Evolutionary conservation across 257 asterid species (phyloP), one percentile per base, ranked within the genome.

Genomic region (Solanum pinnatisectum): DNA sequence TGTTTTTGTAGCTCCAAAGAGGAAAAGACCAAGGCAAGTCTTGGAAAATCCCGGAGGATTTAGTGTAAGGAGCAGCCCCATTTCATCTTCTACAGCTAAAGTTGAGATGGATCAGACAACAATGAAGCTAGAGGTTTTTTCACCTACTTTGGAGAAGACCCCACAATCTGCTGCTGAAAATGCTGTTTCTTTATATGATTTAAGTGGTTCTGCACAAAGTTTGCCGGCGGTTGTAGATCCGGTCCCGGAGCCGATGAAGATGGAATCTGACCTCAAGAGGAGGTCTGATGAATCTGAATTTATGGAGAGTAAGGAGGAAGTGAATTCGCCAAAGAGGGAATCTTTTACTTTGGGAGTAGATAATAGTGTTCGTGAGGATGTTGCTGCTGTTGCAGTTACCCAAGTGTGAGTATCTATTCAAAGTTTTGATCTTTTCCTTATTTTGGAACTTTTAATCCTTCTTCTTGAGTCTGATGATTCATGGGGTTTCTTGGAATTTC

Each of bases 11-110:
- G 99, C 96, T 89, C 99, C 98, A 0, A 96, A 94, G 93, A 92
- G 99, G 60, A 95, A 96, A 90, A 92, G 94, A 68, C 99, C 98
- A 5, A 90, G 98, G 81, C 99, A 95, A 74, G 91, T 95, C 30
- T 89, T 92, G 72, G 98, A 96, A 46, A 93, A 87, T 84, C 85
- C 93, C 16, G 92, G 88, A 9, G 88, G 90, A 89, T 91, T 42
- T 9, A 89, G 92, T 49, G 92, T 88, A 39, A 90, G 96, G 78
- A 92, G 93, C 87, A 91, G 94, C 78, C 93, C 97, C 20, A 56
- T 93, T 86, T 88, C 90, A 4, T 78, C 90, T 4, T 20, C 89
- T 3, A 87, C 87, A 6, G 90, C 89, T 8, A 95, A 94, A 88
- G 87, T 91, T 0, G 96, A 93, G 40, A 49, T 88, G 46, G 96